Evolutionary conservation across 768 basidiomycete species (phyloP).

Genomic region (Ramaria sp.): DNA sequence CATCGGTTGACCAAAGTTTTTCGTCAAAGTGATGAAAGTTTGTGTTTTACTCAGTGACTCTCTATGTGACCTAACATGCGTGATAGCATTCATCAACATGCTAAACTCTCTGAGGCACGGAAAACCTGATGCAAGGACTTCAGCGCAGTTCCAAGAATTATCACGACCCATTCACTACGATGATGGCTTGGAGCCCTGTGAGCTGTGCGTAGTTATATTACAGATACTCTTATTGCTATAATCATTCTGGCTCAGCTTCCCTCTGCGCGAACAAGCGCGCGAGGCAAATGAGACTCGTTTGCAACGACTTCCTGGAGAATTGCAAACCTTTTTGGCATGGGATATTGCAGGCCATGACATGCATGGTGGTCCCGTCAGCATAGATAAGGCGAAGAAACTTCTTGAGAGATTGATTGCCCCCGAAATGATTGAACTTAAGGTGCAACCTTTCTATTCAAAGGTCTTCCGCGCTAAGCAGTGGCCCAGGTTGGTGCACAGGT

Average conservation of each 20-base stretch:
- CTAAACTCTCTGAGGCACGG: constrained; percentile 84
- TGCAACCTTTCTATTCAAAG: constrained; percentile 32
- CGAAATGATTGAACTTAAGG: constrained; percentile 37
- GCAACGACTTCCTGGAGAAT: constrained; percentile 27
- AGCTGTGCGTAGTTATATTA: constrained; percentile 40
- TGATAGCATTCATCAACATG: constrained; percentile 68
- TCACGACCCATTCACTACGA: constrained; percentile 46
- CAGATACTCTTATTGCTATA: background rate
- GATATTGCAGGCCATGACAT: constrained; percentile 39
- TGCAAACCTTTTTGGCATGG: constrained; percentile 28
- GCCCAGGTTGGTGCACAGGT: constrained; percentile 71
- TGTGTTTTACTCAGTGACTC: background rate
- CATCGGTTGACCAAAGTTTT: constrained; percentile 66
- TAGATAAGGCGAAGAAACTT: constrained; percentile 30
- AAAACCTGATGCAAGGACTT: constrained; percentile 31
- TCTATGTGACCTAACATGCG: background rate
- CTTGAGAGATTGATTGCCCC: constrained; percentile 49
- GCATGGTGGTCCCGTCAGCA: constrained; percentile 24
- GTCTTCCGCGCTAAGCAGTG: background rate
- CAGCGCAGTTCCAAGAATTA: constrained; percentile 42
- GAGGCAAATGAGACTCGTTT: constrained; percentile 49
- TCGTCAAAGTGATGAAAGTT: constrained; percentile 76
- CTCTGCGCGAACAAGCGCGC: constrained; percentile 64
- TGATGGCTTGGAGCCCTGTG: constrained; percentile 74
- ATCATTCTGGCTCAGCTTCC: constrained; percentile 35